Evolutionary conservation across 202 grass and related monocot species (phyloP), one percentile per base, ranked within the genome.

Genomic region (Dendrocalamus latiflorus): DNA sequence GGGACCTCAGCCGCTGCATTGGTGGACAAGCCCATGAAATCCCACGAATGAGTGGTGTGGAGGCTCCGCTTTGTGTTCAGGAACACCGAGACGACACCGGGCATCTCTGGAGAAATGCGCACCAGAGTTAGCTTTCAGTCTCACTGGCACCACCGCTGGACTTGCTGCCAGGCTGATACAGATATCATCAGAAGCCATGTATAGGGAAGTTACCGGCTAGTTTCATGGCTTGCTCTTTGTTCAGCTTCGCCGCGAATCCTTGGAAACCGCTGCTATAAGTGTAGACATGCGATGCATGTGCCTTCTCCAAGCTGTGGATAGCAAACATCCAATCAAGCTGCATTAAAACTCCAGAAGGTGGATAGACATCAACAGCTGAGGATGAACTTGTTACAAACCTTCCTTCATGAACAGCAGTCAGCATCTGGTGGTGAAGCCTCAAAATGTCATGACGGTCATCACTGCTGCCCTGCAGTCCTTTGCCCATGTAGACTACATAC

Each of bases 401-500:
- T 89, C 90, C 93, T 43, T 77, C 80, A 56, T 96, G 90, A 85
- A 93, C 90, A 65, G 72, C 81, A 55, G 88, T 25, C 60, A 96
- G 81, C 83, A 96, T 91, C 74, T 93, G 86, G 72, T 87, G 68
- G 55, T 87, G 87, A 69, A 93, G 86, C 72, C 48, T 89, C 83
- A 80, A 54, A 36, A 79, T 68, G 68, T 91, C 81, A 58, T 83
- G 43, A 1, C 17, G 51, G 36, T 21, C 5, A 22, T 65, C 70
- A 30, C 41, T 81, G 61, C 34, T 9, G 9, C 57, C 57, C 41
- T 55, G 62, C 36, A 62, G 45, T 57, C 54, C 84, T 62, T 79
- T 85, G 73, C 93, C 93, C 93, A 96, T 96, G 63, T 96, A 96
- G 58, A 93, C 90, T 30, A 96, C 88, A 79, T 89, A 89, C 64